Percentiles rank a stretch among this genome's conserved stretches.
Conservation (phyloP, 2,329 filamentous ascomycete species). For the Chrysoporthe puriensis region DNA sequence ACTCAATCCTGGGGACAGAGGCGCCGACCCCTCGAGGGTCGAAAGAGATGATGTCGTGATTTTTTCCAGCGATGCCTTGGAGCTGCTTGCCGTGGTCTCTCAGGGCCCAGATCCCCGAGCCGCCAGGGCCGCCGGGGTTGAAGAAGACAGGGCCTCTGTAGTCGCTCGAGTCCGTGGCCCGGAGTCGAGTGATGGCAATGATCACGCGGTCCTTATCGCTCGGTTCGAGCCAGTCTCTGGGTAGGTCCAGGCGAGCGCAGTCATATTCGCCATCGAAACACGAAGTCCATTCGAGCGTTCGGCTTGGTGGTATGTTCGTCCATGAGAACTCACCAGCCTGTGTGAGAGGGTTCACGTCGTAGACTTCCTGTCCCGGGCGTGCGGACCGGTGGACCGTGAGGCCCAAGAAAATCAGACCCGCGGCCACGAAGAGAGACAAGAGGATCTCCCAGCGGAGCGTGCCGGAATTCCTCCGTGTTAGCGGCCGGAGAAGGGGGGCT, state of each 20-base stretch:
- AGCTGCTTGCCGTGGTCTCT: slow-evolving; percentile 39
- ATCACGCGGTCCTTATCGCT: slow-evolving; percentile 39
- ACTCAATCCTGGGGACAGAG: slow-evolving; percentile 55
- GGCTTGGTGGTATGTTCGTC: slow-evolving; percentile 37
- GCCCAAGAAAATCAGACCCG: slow-evolving; percentile 15
- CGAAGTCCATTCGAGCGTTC: slow-evolving; percentile 39
- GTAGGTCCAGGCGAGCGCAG: slow-evolving; percentile 44
- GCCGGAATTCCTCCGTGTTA: slow-evolving; percentile 15
- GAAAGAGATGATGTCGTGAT: slow-evolving; percentile 55
- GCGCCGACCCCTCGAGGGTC: slow-evolving; percentile 57
- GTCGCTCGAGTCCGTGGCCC: slow-evolving; percentile 35
- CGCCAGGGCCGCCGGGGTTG: slow-evolving; percentile 53
- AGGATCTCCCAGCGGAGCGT: slow-evolving; percentile 19
- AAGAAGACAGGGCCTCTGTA: slow-evolving; percentile 44
- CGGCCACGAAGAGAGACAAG: slow-evolving; percentile 13
- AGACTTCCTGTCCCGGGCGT: slow-evolving; percentile 23
- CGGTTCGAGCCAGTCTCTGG: slow-evolving; percentile 46
- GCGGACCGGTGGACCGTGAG: slow-evolving; percentile 21
- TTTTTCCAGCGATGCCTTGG: slow-evolving; percentile 52
- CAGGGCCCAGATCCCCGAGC: slow-evolving; percentile 46
- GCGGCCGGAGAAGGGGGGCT: slow-evolving; percentile 20
- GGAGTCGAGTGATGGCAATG: slow-evolving; percentile 44
- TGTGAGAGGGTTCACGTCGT: not conserved
- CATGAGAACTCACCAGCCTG: slow-evolving; percentile 16
- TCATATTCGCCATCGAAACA: slow-evolving; percentile 42